Evolutionary conservation across 108 stramenopile species (phyloP), one percentile per base, ranked within the genome.

Genomic region (Pelagomonas calceolata): DNA sequence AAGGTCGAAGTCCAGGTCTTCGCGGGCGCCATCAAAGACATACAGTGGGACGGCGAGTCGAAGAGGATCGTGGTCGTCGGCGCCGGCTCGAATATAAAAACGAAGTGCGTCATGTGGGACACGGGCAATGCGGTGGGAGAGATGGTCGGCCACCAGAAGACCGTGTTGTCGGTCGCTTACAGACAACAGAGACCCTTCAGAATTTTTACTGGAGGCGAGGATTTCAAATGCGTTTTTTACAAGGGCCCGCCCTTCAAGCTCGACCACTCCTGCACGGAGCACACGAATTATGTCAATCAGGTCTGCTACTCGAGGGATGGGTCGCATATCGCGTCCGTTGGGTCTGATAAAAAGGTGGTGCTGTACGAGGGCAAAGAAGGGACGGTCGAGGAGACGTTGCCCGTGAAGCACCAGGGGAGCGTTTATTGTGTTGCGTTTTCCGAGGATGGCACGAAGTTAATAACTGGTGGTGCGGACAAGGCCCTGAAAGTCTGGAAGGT

Each of bases 1-100:
- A 93, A 92, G 76, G 43, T 81, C 51, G 84, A 84, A 36, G 70
- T 76, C 43, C 74, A 66, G 43, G 82, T 66, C 18, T 73, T 96
- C n/a, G 75, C 79, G 37, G 93, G 90, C 18, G 75, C 86, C 29
- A 85, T 95, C 65, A 84, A 90, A 46, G 95, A 95, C 78, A 76
- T 98, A 45, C 79, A 79, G n/a, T 98, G 97, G 97, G 97, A 96
- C 74, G 78, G 76, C 26, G 97, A 98, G 77, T 85, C 86, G 70
- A 94, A 95, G 78, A 84, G 92, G 0, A 79, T 97, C 65, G 72
- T 78, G 3, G 84, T 67, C 32, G 79, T 79, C 35, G 85, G 90
- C 75, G 85, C 79, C 72, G 85, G 85, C 30, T 36, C 51, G 31
- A 14, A 17, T 32, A 44, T 75, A 21, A 67, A 78, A 73, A 68